phyloP scores from a whole-genome alignment of 2,329 filamentous ascomycete species.

The Xylaria sp. region DNA sequence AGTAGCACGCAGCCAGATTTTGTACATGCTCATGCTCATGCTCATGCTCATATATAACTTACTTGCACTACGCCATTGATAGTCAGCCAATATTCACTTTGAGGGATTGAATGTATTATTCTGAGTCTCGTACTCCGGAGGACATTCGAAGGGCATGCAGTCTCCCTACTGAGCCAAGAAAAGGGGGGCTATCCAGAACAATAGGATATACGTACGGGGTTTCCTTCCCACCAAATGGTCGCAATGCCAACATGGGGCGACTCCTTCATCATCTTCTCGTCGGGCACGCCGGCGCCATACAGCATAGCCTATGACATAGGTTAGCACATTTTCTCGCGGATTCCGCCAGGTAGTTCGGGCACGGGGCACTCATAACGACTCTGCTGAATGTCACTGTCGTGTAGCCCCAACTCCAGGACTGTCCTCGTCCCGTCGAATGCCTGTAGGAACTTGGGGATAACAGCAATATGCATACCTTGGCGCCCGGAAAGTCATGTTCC shows the following conservation, averaged over 20 bases:
- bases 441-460: neutral
- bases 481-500: constrained; percentile 87
- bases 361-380: neutral
- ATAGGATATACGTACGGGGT: constrained; percentile 65
- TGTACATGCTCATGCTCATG: neutral
- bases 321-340: neutral
- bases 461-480: constrained; percentile 62
- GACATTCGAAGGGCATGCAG: neutral
- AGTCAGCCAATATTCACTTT: constrained; percentile 12
- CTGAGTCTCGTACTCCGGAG: neutral
- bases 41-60: constrained; percentile 18
- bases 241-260: constrained; percentile 89
- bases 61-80: constrained; percentile 33
- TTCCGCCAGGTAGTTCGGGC: neutral
- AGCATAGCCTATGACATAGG: constrained; percentile 77
- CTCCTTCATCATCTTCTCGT: constrained; percentile 82
- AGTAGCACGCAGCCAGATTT: neutral
- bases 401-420: neutral
- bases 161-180: neutral
- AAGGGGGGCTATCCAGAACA: neutral
- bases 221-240: constrained; percentile 97
- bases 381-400: neutral
- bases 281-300: constrained; percentile 87
- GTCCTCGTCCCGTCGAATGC: too few species aligned
- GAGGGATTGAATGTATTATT: neutral